Base-by-base conservation (phyloP, 2,329 filamentous ascomycete species). In the Mariannaea sp. region DNA sequence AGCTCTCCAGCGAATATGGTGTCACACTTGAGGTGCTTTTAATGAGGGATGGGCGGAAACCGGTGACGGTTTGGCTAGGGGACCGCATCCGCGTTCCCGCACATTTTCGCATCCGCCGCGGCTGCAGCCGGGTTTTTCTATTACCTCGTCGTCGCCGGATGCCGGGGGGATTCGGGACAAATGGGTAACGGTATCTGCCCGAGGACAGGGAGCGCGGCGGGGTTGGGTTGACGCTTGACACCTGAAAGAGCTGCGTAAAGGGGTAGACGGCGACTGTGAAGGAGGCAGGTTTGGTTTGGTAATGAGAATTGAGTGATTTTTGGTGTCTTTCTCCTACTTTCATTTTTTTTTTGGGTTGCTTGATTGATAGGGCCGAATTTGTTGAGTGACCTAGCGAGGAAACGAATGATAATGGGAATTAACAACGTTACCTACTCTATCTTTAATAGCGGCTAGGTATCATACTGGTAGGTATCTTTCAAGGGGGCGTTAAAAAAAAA, bases 71-170 rank as follows among this genome's bases (percentile, higher is more conserved):
- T 33, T 20, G 36, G 16, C 43, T n/a, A n/a, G n/a, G n/a, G 40
- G 47, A 36, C 29, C 9, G 22, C 43, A 51, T 52, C 42, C 42
- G 44, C 32, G 43, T 42, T 47, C 38, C 48, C 53, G 48, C 38
- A 22, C n/a, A n/a, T n/a, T 30, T 36, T 47, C 48, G 44, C 38
- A 24, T 30, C 51, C 47, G 46, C 40, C 30, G 24, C 36, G 19
- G 22, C 32, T 49, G 46, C 40, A 44, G 46, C 20, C 29, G 39
- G 45, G 27, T 38, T 42, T n/a, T 49, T 49, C 46, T 13, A 49
- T 41, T 49, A 33, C 51, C 46, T 45, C 48, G 49, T 54, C 41
- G 40, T 54, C 41, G 54, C 45, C 45, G 47, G 44, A 47, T 53
- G 44, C 49, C 54, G 54, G 54, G 45, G 51, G 43, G 47, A 44